phyloP scores from a whole-genome alignment of 2,329 filamentous ascomycete genomes.

The Penicillium corylophilum region DNA sequence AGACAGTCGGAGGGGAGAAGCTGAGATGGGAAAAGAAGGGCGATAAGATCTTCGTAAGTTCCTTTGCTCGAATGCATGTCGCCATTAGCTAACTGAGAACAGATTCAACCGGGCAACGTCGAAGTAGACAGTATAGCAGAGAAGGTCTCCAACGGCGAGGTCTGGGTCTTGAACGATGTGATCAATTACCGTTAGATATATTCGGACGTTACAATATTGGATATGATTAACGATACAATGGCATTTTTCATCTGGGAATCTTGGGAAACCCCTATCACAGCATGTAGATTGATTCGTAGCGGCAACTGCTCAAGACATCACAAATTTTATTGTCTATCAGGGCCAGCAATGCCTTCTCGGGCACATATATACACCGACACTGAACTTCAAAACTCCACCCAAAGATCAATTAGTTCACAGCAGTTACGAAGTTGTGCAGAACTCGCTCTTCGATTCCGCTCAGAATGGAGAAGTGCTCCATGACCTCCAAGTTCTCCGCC shows the following conservation, averaged over 20 bases:
- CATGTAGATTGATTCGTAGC: not conserved
- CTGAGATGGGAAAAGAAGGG: slow-evolving; percentile 77
- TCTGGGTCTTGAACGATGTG: slow-evolving; percentile 71
- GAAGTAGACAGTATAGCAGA: slow-evolving; percentile 73
- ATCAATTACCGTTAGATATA: slow-evolving; percentile 49
- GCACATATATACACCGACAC: slow-evolving; percentile 11
- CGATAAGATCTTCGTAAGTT: slow-evolving; percentile 64
- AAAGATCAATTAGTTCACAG: slow-evolving; percentile 15
- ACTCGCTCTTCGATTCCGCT: slow-evolving; percentile 85
- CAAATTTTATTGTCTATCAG: slow-evolving; percentile 9
- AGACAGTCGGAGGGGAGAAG: slow-evolving; percentile 66
- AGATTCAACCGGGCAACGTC: slow-evolving; percentile 70
- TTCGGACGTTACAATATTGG: not conserved
- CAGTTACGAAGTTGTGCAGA: slow-evolving; percentile 51
- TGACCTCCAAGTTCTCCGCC: slow-evolving; percentile 91
- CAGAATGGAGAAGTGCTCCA: slow-evolving; percentile 89
- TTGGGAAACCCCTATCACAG: slow-evolving; percentile 1
- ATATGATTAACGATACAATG: slow-evolving; percentile 9
- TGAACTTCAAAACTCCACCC: not conserved
- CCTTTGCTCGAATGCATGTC: not conserved
- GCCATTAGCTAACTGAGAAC: slow-evolving; percentile 12
- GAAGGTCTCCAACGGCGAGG: slow-evolving; percentile 80
- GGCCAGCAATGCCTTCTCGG: slow-evolving; percentile 3
- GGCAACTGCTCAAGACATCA: not conserved
- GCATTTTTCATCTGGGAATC: not conserved